A percentile compares a stretch with the other conserved stretches of the same genome.
These are phyloP conservation scores for Endocarpon pusillum DNA, from an alignment of 495 filamentous ascomycete species.

Conservation along the genomic window DNA sequence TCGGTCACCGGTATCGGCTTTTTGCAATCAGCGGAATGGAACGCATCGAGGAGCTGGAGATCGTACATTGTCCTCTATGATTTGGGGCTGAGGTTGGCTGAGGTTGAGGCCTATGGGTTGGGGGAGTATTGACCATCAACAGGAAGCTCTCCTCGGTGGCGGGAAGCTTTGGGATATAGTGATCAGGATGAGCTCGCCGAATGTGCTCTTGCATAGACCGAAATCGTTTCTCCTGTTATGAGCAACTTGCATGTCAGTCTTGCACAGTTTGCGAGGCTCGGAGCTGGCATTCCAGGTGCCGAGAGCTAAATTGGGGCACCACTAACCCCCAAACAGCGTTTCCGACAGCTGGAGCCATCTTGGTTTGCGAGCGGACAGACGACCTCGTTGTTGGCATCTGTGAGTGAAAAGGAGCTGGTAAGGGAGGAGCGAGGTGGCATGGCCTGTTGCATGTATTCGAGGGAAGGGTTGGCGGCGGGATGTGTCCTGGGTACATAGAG, in stretches of 20 bases:
- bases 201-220: slow-evolving; percentile 99
- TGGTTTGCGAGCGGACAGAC: slow-evolving; percentile 92
- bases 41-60: slow-evolving; percentile 2
- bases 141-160: slow-evolving; percentile 97
- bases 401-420: slow-evolving; percentile 80
- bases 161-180: slow-evolving; percentile 97
- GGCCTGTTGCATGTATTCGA: slow-evolving; percentile 30
- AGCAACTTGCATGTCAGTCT: slow-evolving; percentile 1
- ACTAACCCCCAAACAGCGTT: slow-evolving; percentile 94
- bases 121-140: slow-evolving; percentile 83
- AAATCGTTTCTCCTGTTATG: slow-evolving; percentile 76
- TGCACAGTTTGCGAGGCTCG: background rate
- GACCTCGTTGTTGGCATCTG: slow-evolving; percentile 85
- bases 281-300: slow-evolving; percentile 2
- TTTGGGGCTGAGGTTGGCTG: slow-evolving; percentile 30
- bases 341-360: slow-evolving; percentile 93
- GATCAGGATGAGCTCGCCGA: slow-evolving; percentile 86
- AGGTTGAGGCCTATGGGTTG: slow-evolving; percentile 50
- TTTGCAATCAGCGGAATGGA: slow-evolving; percentile 15
- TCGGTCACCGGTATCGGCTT: slow-evolving; percentile 27
- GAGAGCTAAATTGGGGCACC: slow-evolving; percentile 5
- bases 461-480: too few relatives aligned
- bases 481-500: too few relatives aligned
- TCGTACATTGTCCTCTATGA: slow-evolving; percentile 23
- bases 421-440: slow-evolving; percentile 81